These are phyloP conservation scores for Boletus coccyginus DNA, from an alignment of 768 basidiomycete genomes.

Conservation along the genomic window DNA sequence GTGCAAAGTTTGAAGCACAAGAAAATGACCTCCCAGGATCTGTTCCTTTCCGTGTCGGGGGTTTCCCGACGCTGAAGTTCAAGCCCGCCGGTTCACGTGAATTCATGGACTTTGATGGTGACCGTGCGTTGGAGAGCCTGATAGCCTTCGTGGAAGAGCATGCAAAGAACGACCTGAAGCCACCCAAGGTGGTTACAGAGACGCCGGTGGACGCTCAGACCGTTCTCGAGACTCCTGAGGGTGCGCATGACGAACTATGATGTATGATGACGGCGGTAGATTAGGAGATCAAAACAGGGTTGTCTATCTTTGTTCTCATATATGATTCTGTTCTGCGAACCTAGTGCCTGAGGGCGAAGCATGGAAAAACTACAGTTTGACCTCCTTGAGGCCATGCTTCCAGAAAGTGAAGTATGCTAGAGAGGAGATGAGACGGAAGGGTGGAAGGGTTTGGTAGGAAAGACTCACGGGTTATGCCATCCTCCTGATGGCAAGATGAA, in stretches of 20 bases:
- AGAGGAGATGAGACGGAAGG: conserved; percentile 9
- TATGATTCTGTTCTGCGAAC: conserved; percentile 13
- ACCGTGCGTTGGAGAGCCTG: conserved; percentile 82
- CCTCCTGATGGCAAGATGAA: conserved; percentile 46
- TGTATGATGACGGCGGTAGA: conserved; percentile 4
- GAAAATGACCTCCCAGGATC: conserved; percentile 93
- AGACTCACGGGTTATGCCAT: conserved; percentile 76
- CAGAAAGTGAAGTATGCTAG: conserved; percentile 91
- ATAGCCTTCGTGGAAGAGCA: conserved; percentile 80
- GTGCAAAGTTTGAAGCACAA: conserved; percentile 94
- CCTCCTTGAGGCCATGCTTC: conserved; percentile 88
- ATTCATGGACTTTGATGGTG: conserved; percentile 93
- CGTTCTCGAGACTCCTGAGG: conserved; percentile 26
- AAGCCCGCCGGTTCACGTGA: conserved; percentile 83
- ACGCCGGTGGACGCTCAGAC: conserved; percentile 20
- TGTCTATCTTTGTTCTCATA: conserved; percentile 23
- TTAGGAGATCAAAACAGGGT: conserved; percentile 16
- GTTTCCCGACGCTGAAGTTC: conserved; percentile 97
- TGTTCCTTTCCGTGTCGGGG: conserved; percentile 81
- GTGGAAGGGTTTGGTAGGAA: neutral
- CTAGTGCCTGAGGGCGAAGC: neutral
- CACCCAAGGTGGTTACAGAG: conserved; percentile 27
- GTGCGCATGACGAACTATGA: conserved; percentile 31
- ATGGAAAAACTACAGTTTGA: conserved; percentile 52
- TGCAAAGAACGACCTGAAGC: conserved; percentile 68